Base-by-base conservation (phyloP, 495 filamentous ascomycete species). In the Neurospora terricola region DNA sequence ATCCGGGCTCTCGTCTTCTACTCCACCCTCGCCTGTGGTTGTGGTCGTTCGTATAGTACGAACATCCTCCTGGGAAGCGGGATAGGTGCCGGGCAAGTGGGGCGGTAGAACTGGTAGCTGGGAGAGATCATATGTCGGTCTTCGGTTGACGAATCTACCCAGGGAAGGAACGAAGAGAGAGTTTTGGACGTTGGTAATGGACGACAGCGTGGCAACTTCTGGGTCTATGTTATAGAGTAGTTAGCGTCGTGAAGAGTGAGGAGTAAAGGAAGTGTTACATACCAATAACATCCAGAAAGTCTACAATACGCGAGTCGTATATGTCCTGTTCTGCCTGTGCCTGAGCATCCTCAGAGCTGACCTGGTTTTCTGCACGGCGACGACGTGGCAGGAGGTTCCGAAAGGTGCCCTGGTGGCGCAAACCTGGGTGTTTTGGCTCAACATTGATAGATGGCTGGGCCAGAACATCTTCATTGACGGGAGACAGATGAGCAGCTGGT, bases 151-250 rank as follows among this genome's bases (percentile, higher is more conserved):
- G 69, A 86, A 88, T 69, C 81, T 82, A 10, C 90, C 90, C 38
- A 93, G 81, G n/a, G 91, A 89, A 0, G 91, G 91, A 38, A 93
- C 81, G 78, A 94, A 93, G 8, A 94, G 86, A 0, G 91, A 93
- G 76, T 94, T 94, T 71, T 93, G 91, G 10, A 94, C 90, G 78
- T 94, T 94, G 70, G 90, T 94, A 5, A 94, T 85, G 69, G 90
- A 93, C 0, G 90, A 91, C 0, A 94, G 82, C 5, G 90, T 90
- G 7, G 90, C 88, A 2, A 94, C 89, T 82, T 94, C 90, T 10
- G 91, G 91, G 73, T 94, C 91, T 93, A 73, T 36, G 0, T 7
- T n/a, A 11, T 7, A 14, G 0, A 69, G 21, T 38, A 40, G 27
- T 45, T 11, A 45, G 72, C 9, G n/a, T 40, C 10, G 71, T 4